These are phyloP conservation scores for Corynascus novoguineensis DNA, from an alignment of 495 filamentous ascomycete genomes.

Conservation along the genomic window DNA sequence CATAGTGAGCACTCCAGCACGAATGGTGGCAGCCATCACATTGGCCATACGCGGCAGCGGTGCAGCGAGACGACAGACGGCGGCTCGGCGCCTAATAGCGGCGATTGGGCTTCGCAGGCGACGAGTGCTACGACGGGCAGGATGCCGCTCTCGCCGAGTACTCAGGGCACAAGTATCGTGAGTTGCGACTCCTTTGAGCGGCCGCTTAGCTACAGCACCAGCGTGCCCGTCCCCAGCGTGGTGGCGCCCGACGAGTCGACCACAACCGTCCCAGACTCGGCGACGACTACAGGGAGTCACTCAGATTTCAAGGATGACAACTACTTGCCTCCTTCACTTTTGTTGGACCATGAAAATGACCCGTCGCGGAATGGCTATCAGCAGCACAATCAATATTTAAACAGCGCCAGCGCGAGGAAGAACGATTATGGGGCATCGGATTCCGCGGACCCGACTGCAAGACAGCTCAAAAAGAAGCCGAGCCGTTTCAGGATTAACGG, in stretches of 20 bases:
- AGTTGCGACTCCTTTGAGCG: slow-evolving; percentile 47
- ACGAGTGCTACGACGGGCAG: slow-evolving; percentile 52
- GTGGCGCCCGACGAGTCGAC: slow-evolving; percentile 33
- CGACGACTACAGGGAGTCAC: slow-evolving; percentile 17
- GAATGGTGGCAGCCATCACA: slow-evolving; percentile 22
- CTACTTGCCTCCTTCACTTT: background rate
- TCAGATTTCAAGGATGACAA: slow-evolving; percentile 15
- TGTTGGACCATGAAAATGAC: slow-evolving; percentile 18
- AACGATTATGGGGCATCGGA: slow-evolving; percentile 27
- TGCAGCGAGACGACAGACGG: slow-evolving; percentile 50
- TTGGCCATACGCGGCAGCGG: slow-evolving; percentile 38
- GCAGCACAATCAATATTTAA: background rate
- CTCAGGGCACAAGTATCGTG: slow-evolving; percentile 53
- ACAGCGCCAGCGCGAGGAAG: slow-evolving; percentile 15
- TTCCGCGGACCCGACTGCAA: slow-evolving; percentile 22
- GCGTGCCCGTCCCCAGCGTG: slow-evolving; percentile 36
- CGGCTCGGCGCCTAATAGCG: slow-evolving; percentile 42
- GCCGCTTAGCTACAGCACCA: slow-evolving; percentile 20
- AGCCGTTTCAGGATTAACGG: slow-evolving; percentile 46
- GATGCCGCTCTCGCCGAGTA: slow-evolving; percentile 54
- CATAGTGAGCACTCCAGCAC: slow-evolving; percentile 33
- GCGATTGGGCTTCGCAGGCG: slow-evolving; percentile 50
- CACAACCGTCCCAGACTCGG: slow-evolving; percentile 23
- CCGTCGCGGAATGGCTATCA: slow-evolving; percentile 5
- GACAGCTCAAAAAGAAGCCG: slow-evolving; percentile 43